A percentile compares a stretch with the other conserved stretches of the same genome.
Evolutionary conservation across 805 yeast species (phyloP).

Genomic region (Metschnikowia orientalis): DNA sequence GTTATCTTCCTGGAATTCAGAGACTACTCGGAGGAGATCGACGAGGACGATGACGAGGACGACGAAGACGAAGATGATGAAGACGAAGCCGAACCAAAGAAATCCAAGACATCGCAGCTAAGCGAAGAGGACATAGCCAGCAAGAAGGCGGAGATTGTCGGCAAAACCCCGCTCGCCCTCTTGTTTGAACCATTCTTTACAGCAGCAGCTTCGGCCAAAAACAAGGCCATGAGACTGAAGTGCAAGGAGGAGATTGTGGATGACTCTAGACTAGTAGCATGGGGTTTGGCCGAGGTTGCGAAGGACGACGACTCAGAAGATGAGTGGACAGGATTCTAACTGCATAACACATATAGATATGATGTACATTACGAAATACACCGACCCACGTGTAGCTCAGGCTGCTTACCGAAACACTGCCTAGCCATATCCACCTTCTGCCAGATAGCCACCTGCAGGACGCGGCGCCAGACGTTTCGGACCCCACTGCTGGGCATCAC

Average conservation of each 20-base stretch:
- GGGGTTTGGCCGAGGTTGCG: slow-evolving; percentile 51
- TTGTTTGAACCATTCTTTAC: slow-evolving; percentile 59
- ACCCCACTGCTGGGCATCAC: too few relatives aligned
- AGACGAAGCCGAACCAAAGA: slow-evolving; percentile 14
- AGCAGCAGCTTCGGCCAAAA: slow-evolving; percentile 44
- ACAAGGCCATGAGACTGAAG: slow-evolving; percentile 62
- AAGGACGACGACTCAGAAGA: slow-evolving; percentile 22
- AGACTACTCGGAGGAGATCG: slow-evolving; percentile 39
- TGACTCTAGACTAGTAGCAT: slow-evolving; percentile 57
- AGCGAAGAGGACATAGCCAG: slow-evolving; percentile 15
- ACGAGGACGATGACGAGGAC: slow-evolving; percentile 26
- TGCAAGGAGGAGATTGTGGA: slow-evolving; percentile 61
- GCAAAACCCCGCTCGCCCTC: slow-evolving; percentile 47
- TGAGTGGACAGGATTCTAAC: slow-evolving; percentile 21
- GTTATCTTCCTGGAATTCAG: slow-evolving; percentile 49
- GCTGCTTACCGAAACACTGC: too few relatives aligned
- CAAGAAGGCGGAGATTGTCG: slow-evolving; percentile 31
- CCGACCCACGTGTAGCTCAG: too few relatives aligned
- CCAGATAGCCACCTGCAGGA: too few relatives aligned
- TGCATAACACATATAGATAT: slow-evolving; percentile 5
- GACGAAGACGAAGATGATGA: slow-evolving; percentile 31
- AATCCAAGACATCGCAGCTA: slow-evolving; percentile 31
- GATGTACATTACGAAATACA: too few relatives aligned
- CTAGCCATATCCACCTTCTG: too few relatives aligned
- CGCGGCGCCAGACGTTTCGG: too few relatives aligned